Base-by-base conservation (phyloP, 1,284 basidiomycete genomes). In the Neotropicomus parvogracilis region DNA sequence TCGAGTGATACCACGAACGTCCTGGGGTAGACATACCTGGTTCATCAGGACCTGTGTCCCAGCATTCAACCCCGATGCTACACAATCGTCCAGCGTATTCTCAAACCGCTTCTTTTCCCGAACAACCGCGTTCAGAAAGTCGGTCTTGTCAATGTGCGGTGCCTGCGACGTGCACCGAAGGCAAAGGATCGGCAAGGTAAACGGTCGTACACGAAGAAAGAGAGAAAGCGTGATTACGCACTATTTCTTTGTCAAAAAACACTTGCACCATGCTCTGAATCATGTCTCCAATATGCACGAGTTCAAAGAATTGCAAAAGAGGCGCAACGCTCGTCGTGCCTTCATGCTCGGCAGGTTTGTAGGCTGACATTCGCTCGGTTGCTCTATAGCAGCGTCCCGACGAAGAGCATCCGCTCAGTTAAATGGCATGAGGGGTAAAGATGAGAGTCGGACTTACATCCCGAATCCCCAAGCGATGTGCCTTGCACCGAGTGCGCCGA, bases 231-330 rank as follows among this genome's bases (percentile, higher is more conserved):
- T 24, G 9, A 24, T 4, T 3, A 46, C 76, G 24, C 47, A 88
- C 90, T 63, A 98, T 73, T 62, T 97, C 95, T 64, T 95, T 95
- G 62, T 98, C 94, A 63, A 95, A 99, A 69, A 95, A 99, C 2
- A 98, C 95, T 58, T 98, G 92, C 2, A 97, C 83, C 85, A 99
- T 97, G 24, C 88, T 91, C 70, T 95, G 91, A 43, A 99, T 97
- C 16, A 92, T 99, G 66, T 99, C 95, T 0, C 93, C 97, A 14
- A 98, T 77, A 70, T 99, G 95, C 0, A 97, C 95, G 14, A 99
- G 76, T 72, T 98, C 95, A 59, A 99, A 98, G 70, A 99, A 99
- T 67, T 98, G 94, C 37, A 97, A 73, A 2, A 99, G 70, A 0
- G 95, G 94, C 0, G 93, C 91, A 1, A 98, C 93, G 49, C 80